phyloP scores from a whole-genome alignment of 2,329 filamentous ascomycete genomes.

The Aspergillus thermomutatus region DNA sequence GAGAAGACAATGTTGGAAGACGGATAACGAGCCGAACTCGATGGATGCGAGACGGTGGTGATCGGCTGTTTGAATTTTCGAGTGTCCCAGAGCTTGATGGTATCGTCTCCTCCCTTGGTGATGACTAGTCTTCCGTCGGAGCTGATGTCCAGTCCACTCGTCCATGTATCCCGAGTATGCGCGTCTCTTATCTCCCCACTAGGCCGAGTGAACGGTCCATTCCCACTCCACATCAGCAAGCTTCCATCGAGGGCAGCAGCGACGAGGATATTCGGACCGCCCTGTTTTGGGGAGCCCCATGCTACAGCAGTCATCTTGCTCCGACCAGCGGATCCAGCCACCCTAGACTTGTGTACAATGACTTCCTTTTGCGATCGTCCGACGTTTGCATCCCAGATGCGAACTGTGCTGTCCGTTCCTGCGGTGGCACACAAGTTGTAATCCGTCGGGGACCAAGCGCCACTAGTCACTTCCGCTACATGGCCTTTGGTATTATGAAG shows the following conservation, averaged over 20 bases:
- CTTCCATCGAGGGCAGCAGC: conserved; percentile 84
- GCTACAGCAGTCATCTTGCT: conserved; percentile 90
- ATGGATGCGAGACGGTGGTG: conserved; percentile 72
- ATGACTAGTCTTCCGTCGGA: conserved; percentile 86
- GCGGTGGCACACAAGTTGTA: conserved; percentile 83
- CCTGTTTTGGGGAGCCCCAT: conserved; percentile 75
- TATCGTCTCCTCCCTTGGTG: conserved; percentile 83
- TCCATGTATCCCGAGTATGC: conserved; percentile 82
- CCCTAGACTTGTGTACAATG: conserved; percentile 90
- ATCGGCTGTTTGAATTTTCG: conserved; percentile 91
- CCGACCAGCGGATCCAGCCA: conserved; percentile 81
- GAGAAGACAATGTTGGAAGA: conserved; percentile 88
- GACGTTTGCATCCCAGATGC: conserved; percentile 96
- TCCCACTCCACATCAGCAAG: conserved; percentile 85
- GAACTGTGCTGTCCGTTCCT: conserved; percentile 88
- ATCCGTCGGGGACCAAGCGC: conserved; percentile 86
- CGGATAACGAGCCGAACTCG: conserved; percentile 78
- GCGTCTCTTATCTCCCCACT: conserved; percentile 80
- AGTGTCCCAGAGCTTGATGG: conserved; percentile 95
- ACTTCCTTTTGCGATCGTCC: conserved; percentile 87
- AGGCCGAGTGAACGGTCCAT: conserved; percentile 80
- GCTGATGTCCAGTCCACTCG: conserved; percentile 86
- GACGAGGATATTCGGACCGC: conserved; percentile 74
- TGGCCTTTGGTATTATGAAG: conserved; percentile 98
- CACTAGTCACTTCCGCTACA: conserved; percentile 84